Evolutionary conservation across 2,329 filamentous ascomycete genomes (phyloP).

Genomic region (Rosellinia necatrix): DNA sequence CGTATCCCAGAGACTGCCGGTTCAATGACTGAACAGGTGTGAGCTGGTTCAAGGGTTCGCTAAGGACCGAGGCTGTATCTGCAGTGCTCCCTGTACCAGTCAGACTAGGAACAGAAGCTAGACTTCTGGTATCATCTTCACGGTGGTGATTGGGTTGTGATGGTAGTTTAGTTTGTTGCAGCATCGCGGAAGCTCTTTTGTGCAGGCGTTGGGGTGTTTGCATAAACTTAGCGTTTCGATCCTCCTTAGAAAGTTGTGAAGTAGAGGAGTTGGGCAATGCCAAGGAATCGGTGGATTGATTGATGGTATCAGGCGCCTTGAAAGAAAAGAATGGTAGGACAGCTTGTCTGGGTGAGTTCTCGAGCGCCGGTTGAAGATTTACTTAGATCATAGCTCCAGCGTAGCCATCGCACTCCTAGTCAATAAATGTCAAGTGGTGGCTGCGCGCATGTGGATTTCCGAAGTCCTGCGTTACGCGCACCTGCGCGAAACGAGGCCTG

Average conservation of each 20-base stretch:
- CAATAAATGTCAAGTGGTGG: background rate
- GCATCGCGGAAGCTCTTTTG: background rate
- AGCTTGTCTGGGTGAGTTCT: background rate
- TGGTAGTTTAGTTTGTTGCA: too few species aligned
- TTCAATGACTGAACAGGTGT: background rate
- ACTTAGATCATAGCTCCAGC: too few species aligned
- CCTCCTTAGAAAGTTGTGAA: background rate
- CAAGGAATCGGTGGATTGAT: background rate
- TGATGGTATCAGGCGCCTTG: background rate
- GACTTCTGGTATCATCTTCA: background rate
- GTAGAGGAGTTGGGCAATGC: background rate
- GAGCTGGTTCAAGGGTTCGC: background rate
- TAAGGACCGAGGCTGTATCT: background rate
- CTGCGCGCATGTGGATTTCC: background rate
- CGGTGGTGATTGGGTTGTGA: too few species aligned
- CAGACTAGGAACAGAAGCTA: background rate
- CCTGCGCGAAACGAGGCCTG: conserved; percentile 18
- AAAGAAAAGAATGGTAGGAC: background rate
- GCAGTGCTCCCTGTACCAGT: background rate
- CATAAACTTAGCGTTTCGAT: too few species aligned
- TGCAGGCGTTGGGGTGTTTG: too few species aligned
- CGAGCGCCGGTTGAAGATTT: background rate
- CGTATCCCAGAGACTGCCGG: background rate
- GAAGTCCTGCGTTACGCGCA: conserved; percentile 16
- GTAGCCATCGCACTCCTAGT: too few species aligned